Base-by-base conservation (phyloP, 495 filamentous ascomycete genomes). In the Tuber brumale region DNA sequence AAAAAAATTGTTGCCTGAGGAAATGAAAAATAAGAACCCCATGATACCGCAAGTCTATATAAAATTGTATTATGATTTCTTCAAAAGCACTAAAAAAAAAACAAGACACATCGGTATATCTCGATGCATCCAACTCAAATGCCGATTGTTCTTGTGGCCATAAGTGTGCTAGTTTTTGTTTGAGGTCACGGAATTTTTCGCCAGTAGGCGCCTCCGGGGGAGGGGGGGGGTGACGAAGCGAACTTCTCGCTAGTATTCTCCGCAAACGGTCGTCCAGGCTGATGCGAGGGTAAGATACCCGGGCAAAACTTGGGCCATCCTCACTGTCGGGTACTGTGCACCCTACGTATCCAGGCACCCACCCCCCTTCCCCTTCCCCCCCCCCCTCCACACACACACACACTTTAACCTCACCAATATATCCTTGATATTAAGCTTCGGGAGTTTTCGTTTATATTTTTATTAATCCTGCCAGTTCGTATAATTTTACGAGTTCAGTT, bases 241-340 rank as follows among this genome's bases (percentile, higher is more conserved):
- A 77, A 73, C 70, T 66, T 51, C 75, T 81, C 79, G 79, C 79
- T 81, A 81, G 44, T 81, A 70, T 75, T 81, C 79, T 81, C 79
- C 79, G 39, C 79, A 81, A 81, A 81, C 79, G 79, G 79, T 78
- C 10, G 27, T 31, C 57, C 79, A 81, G 72, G 44, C 76, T 77
- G 79, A 81, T 81, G 79, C 79, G 77, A 81, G 77, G 74, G 74
- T 73, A 78, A 79, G 79, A 78, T 81, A 81, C 78, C 79, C 79
- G 75, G 79, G 72, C 75, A 51, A 80, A 76, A 80, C 74, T 81
- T 81, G 79, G 79, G 78, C 75, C 72, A 80, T 70, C 79, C 79
- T 74, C 72, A 57, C 48, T 75, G 72, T 81, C 78, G 79, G 79
- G 79, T 81, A 70, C 74, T 23, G 46, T 48, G 21, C 42, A 76